Evolutionary conservation across 768 basidiomycete genomes (phyloP), one percentile per base, ranked within the genome.

Genomic region (Tricholoma furcatifolium): DNA sequence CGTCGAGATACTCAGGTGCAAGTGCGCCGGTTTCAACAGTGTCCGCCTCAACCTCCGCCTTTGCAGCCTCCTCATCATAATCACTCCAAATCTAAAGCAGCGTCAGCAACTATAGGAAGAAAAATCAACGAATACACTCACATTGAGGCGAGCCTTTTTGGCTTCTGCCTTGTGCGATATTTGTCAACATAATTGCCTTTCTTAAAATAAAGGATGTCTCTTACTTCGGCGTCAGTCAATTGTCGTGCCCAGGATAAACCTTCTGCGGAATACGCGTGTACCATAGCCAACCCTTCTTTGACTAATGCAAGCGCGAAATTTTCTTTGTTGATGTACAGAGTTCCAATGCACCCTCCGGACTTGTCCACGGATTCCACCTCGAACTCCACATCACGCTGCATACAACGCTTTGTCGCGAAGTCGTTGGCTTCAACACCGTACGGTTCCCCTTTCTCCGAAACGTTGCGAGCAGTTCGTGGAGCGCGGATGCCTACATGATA

Each of bases 361-460:
- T 97, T 98, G 74, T 99, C 96, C 14, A 87, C 82, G 14, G 81
- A 80, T 53, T 96, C 92, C 42, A 98, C 85, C 60, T 92, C 89
- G 54, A 98, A 85, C 67, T 99, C 96, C 6, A 93, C 85, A 63
- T 99, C 96, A 24, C 96, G 84, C 67, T 99, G 96, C 87, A 98
- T 87, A 66, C 87, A 94, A 55, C 81, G 80, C 39, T 84, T 81
- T 7, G 81, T 80, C 2, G 92, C 78, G 61, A 91, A 98, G 35
- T 92, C 87, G 4, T 81, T 74, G 4, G 94, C 83, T 64, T 99
- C 96, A 1, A 67, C 61, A 14, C 96, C 97, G 67, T 77, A 98
- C 2, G 94, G 91, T 63, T 99, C 96, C 44, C 85, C 77, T 69
- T 93, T 93, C 58, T 98, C 97, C 6, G 83, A 83, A 10, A 77